Conservation (phyloP, 2,329 filamentous ascomycete species). For the Ophiostoma sp. region DNA sequence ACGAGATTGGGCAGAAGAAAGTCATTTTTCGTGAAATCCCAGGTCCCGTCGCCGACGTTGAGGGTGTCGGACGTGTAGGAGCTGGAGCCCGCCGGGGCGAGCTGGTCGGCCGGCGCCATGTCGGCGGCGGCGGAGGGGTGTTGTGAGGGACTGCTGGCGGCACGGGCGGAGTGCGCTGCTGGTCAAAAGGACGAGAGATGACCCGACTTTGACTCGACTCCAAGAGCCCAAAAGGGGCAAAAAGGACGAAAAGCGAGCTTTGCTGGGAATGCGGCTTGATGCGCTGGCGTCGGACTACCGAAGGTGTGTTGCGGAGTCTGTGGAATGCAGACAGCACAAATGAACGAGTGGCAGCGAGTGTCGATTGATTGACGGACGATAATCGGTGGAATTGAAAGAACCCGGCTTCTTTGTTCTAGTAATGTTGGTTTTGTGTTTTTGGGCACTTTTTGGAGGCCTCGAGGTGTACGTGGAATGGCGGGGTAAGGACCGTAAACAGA, state of each 20-base stretch:
- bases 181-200: not conserved
- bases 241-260: not conserved
- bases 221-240: not conserved
- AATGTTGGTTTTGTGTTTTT: not conserved
- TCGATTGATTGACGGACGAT: not conserved
- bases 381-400: not conserved
- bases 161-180: not conserved
- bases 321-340: conserved; percentile 8
- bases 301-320: not conserved
- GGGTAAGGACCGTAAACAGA: not conserved
- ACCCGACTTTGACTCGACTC: conserved; percentile 4
- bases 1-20: conserved; percentile 77
- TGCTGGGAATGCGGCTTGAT: conserved; percentile 6
- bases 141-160: not conserved
- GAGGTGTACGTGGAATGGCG: conserved; percentile 9
- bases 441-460: not conserved
- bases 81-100: conserved; percentile 70
- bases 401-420: not conserved
- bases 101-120: conserved; percentile 61
- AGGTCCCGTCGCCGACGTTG: conserved; percentile 78
- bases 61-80: conserved; percentile 73
- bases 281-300: conserved; percentile 5
- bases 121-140: conserved; percentile 44
- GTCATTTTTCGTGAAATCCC: conserved; percentile 74
- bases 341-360: not conserved